Evolutionary conservation across 257 asterid species (phyloP).

Genomic region (Fraxinus cuspidata): DNA sequence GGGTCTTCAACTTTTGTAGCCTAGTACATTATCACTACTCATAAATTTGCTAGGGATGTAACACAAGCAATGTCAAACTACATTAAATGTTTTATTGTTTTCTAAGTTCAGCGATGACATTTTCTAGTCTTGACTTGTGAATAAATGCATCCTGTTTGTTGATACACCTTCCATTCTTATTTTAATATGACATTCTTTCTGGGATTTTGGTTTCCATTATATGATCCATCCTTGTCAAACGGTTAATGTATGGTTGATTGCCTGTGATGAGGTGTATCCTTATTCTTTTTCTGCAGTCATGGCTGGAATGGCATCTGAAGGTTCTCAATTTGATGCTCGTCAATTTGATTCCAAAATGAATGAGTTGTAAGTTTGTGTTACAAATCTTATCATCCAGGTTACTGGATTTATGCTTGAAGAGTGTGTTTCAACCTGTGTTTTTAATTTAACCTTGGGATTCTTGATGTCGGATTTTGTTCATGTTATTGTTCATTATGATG

Average conservation of each 20-base stretch:
- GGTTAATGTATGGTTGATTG: neutral
- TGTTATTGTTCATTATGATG: neutral
- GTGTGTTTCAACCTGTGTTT: neutral
- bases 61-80: neutral
- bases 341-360: constrained; percentile 49
- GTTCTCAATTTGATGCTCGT: constrained; percentile 49
- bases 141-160: neutral
- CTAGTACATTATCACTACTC: neutral
- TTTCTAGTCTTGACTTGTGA: neutral
- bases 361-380: constrained; percentile 40
- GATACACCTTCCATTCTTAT: neutral
- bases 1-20: neutral
- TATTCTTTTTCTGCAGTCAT: constrained; percentile 28
- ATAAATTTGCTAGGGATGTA: neutral
- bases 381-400: neutral
- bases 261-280: neutral
- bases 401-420: neutral
- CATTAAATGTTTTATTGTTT: neutral
- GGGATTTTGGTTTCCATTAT: neutral
- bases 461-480: neutral
- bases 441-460: neutral
- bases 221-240: neutral
- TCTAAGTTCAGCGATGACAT: neutral
- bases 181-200: neutral
- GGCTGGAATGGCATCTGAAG: constrained; percentile 47